Base-by-base conservation (phyloP, 805 yeast species). In the Candida hungchunana region DNA sequence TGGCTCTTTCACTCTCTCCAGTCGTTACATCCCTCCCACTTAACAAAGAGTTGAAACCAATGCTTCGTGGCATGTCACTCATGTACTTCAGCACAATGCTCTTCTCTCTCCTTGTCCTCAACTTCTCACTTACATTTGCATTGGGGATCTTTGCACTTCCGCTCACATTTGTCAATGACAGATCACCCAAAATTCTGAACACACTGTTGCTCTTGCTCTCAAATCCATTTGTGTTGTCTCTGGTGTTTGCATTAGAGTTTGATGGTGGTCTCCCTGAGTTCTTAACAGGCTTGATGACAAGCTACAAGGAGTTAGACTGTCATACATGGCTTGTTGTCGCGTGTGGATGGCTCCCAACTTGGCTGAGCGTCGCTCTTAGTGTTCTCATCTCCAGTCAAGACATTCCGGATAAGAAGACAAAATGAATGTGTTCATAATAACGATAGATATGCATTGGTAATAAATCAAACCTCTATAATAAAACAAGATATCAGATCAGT, bases 291-390 rank as follows among this genome's bases (percentile, higher is more conserved):
- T 62, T 88, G 12, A 55, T 79, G 9, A 65, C 73, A 18, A 76
- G 86, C 4, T 85, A 89, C 82, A 53, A 64, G 18, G 74, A 78
- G 25, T 60, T 84, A 38, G 82, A 82, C 37, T 79, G 83, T 40
- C 87, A 95, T 90, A 83, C 95, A 0, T 87, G 95, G 89, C 70
- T 75, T 38, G 72, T 84, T 17, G 55, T 88, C 2, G 66, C 77
- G 26, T 62, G 80, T 27, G 84, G 87, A 0, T 88, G 96, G 95
- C 56, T 79, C 25, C 95, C 97, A 4, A 70, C 78, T 5, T 90
- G 97, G 97, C 29, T 77, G 4, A 49, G 63, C 12, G 48, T 62
- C 10, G 56, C 59, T 1, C 31, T 54, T n/a, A 60, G 67, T 29
- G 41, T 36, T 10, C 27, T 30, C 21, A 29, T 47, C 18, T 4